Evolutionary conservation across 495 filamentous ascomycete genomes (phyloP).

Genomic region (Entonaema liquescens): DNA sequence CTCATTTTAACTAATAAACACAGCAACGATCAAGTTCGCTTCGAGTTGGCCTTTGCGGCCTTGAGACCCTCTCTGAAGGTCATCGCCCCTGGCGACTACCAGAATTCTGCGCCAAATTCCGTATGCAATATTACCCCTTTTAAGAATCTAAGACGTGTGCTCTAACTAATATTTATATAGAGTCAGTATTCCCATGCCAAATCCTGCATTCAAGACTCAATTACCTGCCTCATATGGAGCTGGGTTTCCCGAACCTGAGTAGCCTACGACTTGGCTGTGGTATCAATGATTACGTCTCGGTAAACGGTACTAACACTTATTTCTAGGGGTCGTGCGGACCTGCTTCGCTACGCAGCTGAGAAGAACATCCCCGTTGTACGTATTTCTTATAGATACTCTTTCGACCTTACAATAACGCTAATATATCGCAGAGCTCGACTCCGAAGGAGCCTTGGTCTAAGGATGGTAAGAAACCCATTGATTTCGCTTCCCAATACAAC

Average conservation of each 20-base stretch:
- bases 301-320: neutral
- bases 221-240: neutral
- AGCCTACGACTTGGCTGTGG: neutral
- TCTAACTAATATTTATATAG: neutral
- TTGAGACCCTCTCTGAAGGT: slow-evolving; percentile 80
- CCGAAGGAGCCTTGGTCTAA: slow-evolving; percentile 76
- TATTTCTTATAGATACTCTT: neutral
- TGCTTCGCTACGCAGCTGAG: slow-evolving; percentile 84
- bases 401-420: neutral
- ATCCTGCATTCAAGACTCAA: neutral
- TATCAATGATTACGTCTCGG: neutral
- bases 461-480: neutral
- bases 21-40: slow-evolving; percentile 1
- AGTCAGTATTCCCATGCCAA: neutral
- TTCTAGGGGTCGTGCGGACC: slow-evolving; percentile 84
- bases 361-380: slow-evolving; percentile 80
- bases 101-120: slow-evolving; percentile 72
- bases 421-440: slow-evolving; percentile 58
- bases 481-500: neutral
- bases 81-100: slow-evolving; percentile 88
- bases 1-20: neutral
- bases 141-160: neutral
- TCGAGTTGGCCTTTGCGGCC: slow-evolving; percentile 48
- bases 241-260: neutral
- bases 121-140: slow-evolving; percentile 40